Base-by-base conservation (phyloP, 768 basidiomycete genomes). In the Suillus ampliporus region DNA sequence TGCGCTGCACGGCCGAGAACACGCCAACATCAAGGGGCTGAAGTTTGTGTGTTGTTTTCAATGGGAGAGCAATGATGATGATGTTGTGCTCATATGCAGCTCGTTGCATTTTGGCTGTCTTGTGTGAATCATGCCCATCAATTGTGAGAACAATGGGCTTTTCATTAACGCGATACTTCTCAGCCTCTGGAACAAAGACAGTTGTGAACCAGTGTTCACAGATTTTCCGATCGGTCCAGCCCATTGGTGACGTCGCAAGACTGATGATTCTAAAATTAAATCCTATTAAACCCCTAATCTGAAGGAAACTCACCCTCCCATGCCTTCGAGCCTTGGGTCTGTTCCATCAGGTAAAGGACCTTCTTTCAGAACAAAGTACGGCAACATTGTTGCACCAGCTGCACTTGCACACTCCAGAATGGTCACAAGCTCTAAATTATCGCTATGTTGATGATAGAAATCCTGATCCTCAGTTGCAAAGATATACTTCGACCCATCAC, bases 401-500 rank as follows among this genome's bases (percentile, higher is more conserved):
- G 83, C 78, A 61, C 75, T 79, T 5, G 81, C 68, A 53, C 73
- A 71, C 66, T 84, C 79, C 34, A 85, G 77, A 35, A 83, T 69
- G 0, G 82, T 83, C 10, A 84, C 76, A 1, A 82, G 71, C 65
- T 84, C 79, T 8, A 77, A 65, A 61, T 78, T 77, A 28, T 71
- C 77, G 61, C 69, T 73, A n/a, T 69, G 61, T 8, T 73, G 56
- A 23, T 62, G 44, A 51, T 77, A 76, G 47, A 73, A 68, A 52
- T 66, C 70, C 57, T 69, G 69, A 19, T 60, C 54, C 38, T 52
- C 60, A 1, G 6, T 4, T 1, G 9, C 9, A 38, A 47, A 48
- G 31, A 62, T 34, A 58, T 23, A 62, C 11, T 58, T 58, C 38
- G 19, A 9, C n/a, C 43, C 43, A 44, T n/a, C 19, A 44, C 19